Conservation (phyloP, 805 yeast genomes). For the Tetrapisispora arboricola region DNA sequence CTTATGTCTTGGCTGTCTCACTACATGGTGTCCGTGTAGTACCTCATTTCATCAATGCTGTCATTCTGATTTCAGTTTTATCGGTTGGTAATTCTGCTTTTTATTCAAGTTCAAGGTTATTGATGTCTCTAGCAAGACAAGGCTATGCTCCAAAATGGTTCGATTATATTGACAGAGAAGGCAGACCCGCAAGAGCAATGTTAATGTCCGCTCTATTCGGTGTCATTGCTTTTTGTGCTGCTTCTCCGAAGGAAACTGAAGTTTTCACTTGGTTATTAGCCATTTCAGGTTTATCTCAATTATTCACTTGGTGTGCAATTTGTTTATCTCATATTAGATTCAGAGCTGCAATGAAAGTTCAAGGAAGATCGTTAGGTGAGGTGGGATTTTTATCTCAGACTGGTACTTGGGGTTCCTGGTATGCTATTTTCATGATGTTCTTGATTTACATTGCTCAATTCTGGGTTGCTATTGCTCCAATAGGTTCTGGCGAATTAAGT, state of each 20-base stretch:
- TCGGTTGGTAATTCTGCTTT: slow-evolving; percentile 73
- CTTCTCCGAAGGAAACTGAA: slow-evolving; percentile 45
- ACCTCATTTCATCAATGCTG: slow-evolving; percentile 66
- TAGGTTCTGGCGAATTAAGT: slow-evolving; percentile 27
- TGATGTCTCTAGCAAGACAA: slow-evolving; percentile 60
- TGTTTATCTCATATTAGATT: slow-evolving; percentile 49
- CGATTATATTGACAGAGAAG: slow-evolving; percentile 46
- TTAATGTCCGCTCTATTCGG: slow-evolving; percentile 43
- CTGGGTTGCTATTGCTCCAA: slow-evolving; percentile 56
- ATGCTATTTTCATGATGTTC: slow-evolving; percentile 39
- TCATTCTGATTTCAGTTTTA: slow-evolving; percentile 57
- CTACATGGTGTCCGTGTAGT: slow-evolving; percentile 53
- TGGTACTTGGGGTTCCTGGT: slow-evolving; percentile 45
- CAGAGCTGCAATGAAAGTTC: slow-evolving; percentile 46
- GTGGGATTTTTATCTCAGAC: slow-evolving; percentile 43
- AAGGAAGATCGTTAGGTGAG: slow-evolving; percentile 41
- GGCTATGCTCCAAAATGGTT: slow-evolving; percentile 52
- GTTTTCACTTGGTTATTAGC: slow-evolving; percentile 59
- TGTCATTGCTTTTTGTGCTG: slow-evolving; percentile 56
- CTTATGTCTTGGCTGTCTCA: slow-evolving; percentile 53
- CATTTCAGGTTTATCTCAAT: slow-evolving; percentile 49
- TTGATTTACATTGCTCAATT: slow-evolving; percentile 50
- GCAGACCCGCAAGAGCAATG: slow-evolving; percentile 54
- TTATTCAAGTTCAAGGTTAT: slow-evolving; percentile 61
- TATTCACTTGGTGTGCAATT: slow-evolving; percentile 54